Conservation (phyloP, 768 basidiomycete species). For the Boletus vinaceobasis region DNA sequence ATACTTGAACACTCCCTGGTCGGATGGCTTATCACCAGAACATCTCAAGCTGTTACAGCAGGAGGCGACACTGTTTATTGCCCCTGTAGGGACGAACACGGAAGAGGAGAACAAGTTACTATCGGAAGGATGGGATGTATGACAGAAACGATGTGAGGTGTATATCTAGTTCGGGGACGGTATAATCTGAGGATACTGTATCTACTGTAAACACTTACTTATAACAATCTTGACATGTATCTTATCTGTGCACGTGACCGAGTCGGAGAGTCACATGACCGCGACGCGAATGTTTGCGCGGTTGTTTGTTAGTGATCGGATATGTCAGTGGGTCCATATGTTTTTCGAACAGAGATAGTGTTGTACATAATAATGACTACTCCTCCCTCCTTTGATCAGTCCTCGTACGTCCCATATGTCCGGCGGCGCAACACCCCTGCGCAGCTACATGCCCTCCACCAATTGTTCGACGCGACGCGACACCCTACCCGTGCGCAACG, state of each 20-base stretch:
- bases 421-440: slow-evolving; percentile 32
- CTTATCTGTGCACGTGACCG: slow-evolving; percentile 17
- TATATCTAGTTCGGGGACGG: slow-evolving; percentile 1
- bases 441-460: slow-evolving; percentile 35
- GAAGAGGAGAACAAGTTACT: slow-evolving; percentile 43
- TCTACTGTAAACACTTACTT: neutral
- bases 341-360: neutral
- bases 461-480: slow-evolving; percentile 33
- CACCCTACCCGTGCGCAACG: slow-evolving; percentile 45
- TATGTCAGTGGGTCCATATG: slow-evolving; percentile 13
- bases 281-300: slow-evolving; percentile 15
- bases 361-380: slow-evolving; percentile 9
- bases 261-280: slow-evolving; percentile 24
- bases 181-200: slow-evolving; percentile 10
- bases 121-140: slow-evolving; percentile 14
- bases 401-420: slow-evolving; percentile 24
- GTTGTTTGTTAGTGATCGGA: slow-evolving; percentile 19
- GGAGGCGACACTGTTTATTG: slow-evolving; percentile 27
- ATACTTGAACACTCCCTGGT: slow-evolving; percentile 42
- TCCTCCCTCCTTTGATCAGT: neutral
- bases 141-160: neutral
- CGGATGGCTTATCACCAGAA: slow-evolving; percentile 13
- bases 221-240: neutral
- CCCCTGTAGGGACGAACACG: slow-evolving; percentile 39
- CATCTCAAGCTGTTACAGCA: slow-evolving; percentile 26